Evolutionary conservation across 805 yeast species (phyloP), one percentile per base, ranked within the genome.

Genomic region (Saturnispora mendoncae): DNA sequence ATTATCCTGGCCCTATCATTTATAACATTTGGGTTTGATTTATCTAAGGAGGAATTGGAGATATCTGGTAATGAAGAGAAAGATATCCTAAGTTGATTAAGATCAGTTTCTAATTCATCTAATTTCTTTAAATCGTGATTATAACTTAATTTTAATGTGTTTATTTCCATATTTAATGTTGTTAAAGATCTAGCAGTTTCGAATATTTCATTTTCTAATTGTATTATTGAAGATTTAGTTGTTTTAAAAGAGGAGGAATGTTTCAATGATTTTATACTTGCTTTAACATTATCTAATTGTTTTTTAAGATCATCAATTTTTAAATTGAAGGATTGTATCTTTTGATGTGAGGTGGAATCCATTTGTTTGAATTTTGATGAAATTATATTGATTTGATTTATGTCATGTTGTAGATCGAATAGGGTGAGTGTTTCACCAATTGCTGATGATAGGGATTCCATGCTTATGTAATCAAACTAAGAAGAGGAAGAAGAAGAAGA

Each of bases 361-460:
- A 51, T 9, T 17, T 41, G 37, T 15, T 46, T 26, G 15, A 50
- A 18, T 29, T 45, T 46, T 8, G 33, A 15, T 13, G 33, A 33
- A 4, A 51, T 50, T 5, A 71, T 54, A 35, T 68, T 68, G 2
- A 74, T 52, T 2, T 71, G 65, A 21, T 60, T 61, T 29, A 74
- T 49, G 46, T 76, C 80, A 1, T 74, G 70, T 47, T 70, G 71
- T 5, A 73, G 67, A 44, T 73, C 74, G 40, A 71, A 69, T n/a
- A 44, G 33, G 1, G 52, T 37, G 10, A 47, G 21, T 7, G 51
- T 44, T 10, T 44, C 51, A 4, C 28, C 23, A 6, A 48, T 35
- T 4, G 47, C 27, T 2, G 45, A 23, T 9, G 42, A 24, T 8
- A 50, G 29, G 9, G 47, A 27, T 20, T 47, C 47, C 47, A 50